Percentiles rank a stretch among this genome's conserved stretches.
phyloP scores from a whole-genome alignment of 768 basidiomycete species.

The Termitomyces heimii region DNA sequence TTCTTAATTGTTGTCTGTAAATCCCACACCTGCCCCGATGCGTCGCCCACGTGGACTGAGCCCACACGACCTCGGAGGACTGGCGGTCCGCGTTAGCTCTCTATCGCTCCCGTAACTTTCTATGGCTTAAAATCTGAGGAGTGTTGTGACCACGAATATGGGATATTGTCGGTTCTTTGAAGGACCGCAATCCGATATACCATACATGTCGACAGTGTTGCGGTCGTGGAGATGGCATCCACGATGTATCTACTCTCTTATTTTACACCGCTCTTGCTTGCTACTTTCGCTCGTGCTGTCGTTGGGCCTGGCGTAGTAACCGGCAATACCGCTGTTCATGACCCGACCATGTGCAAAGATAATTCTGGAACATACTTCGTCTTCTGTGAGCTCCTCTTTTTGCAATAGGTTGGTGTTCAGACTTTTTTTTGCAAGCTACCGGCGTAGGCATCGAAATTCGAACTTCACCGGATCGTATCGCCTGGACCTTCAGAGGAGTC shows the following conservation, averaged over 20 bases:
- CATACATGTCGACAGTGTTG: constrained; percentile 3
- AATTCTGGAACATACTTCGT: constrained; percentile 39
- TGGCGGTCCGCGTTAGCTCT: constrained; percentile 5
- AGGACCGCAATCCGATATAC: not conserved
- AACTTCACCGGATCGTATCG: constrained; percentile 41
- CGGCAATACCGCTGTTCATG: constrained; percentile 37
- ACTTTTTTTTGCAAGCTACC: constrained; percentile 24
- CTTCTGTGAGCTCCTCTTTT: constrained; percentile 30
- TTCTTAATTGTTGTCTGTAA: not conserved
- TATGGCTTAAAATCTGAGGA: not conserved
- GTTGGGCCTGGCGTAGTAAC: constrained; percentile 30
- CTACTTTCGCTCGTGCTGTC: constrained; percentile 15
- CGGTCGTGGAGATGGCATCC: not conserved
- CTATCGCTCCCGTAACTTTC: not conserved
- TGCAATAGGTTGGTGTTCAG: not conserved
- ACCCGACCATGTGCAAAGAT: constrained; percentile 48
- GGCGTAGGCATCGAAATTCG: constrained; percentile 43
- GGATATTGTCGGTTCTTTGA: constrained; percentile 1
- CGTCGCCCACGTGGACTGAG: constrained; percentile 1
- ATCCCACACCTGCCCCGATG: not conserved
- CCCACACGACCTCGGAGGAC: constrained; percentile 1
- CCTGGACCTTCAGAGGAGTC: constrained; percentile 37
- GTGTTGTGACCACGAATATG: not conserved
- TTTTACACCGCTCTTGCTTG: constrained; percentile 5
- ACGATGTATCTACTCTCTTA: constrained; percentile 10